A percentile compares a stretch with the other conserved stretches of the same genome.
Conservation (phyloP, 2,329 filamentous ascomycete species). For the Aureobasidium vineae region DNA sequence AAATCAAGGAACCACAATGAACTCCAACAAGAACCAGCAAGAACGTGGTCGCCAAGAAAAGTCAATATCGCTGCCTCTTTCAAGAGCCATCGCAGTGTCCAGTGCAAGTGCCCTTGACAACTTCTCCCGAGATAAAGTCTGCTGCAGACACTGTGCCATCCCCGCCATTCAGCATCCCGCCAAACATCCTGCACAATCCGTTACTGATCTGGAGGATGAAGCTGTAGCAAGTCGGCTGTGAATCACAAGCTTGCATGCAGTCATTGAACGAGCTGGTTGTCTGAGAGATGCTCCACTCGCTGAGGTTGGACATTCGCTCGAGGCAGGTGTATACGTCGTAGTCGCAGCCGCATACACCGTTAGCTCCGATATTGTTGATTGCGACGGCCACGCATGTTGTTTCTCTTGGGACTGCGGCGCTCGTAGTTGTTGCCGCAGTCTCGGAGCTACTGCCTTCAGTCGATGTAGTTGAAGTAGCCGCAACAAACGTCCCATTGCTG, state of each 20-base stretch:
- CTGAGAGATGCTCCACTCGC: constrained; percentile 15
- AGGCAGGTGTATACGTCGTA: constrained; percentile 13
- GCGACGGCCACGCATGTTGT: background rate
- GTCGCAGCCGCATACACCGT: constrained; percentile 1
- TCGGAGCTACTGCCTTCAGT: background rate
- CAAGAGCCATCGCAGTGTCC: constrained; percentile 2
- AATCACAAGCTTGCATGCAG: constrained; percentile 12
- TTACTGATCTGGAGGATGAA: background rate
- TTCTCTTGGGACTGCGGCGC: background rate
- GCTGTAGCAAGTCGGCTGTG: constrained; percentile 10
- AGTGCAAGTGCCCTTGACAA: constrained; percentile 13
- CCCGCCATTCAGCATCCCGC: constrained; percentile 19
- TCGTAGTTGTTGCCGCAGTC: background rate
- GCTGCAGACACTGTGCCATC: background rate
- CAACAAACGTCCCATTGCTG: background rate
- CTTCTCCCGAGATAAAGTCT: constrained; percentile 15
- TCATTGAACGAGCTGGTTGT: background rate
- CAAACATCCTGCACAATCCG: constrained; percentile 14
- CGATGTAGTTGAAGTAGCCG: background rate
- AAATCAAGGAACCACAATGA: background rate
- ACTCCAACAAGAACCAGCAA: background rate
- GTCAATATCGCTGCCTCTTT: background rate
- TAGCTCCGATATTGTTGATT: background rate
- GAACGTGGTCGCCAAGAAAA: background rate
- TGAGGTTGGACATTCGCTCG: constrained; percentile 9